Percentiles rank a stretch among this genome's conserved stretches.
These are phyloP conservation scores for Coniella vitis DNA, from an alignment of 2,329 filamentous ascomycete genomes.

Conservation along the genomic window DNA sequence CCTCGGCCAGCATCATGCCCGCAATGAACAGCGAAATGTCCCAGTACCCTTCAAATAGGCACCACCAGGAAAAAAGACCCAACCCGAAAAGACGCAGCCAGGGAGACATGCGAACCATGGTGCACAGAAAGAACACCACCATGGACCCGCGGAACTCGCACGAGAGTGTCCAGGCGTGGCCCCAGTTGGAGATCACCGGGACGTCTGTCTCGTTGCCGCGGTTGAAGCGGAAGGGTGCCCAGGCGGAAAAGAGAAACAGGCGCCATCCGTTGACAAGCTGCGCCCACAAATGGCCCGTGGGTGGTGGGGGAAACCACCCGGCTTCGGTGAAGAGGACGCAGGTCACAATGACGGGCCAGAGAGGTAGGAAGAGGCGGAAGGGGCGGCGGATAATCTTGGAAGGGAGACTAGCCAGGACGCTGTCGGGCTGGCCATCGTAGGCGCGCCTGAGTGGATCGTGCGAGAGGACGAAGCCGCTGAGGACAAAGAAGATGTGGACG, in stretches of 20 bases:
- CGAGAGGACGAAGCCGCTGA: slow-evolving; percentile 30
- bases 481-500: slow-evolving; percentile 29
- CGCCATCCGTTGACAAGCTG: background rate
- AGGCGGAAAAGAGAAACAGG: background rate
- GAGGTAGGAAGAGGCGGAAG: slow-evolving; percentile 14
- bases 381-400: slow-evolving; percentile 22
- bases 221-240: background rate
- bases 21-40: slow-evolving; percentile 25
- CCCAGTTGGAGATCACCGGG: background rate
- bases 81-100: slow-evolving; percentile 18
- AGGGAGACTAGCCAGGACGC: background rate
- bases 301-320: background rate
- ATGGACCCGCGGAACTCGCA: slow-evolving; percentile 25
- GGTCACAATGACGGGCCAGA: background rate
- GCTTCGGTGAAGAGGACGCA: slow-evolving; percentile 5
- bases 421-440: background rate
- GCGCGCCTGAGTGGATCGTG: slow-evolving; percentile 19
- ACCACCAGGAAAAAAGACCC: slow-evolving; percentile 15
- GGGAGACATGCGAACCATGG: slow-evolving; percentile 17
- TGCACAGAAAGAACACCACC: slow-evolving; percentile 23
- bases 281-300: background rate
- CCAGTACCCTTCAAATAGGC: slow-evolving; percentile 21
- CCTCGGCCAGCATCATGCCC: slow-evolving; percentile 25
- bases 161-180: slow-evolving; percentile 29
- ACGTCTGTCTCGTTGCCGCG: background rate